Evolutionary conservation across 2,329 filamentous ascomycete species (phyloP).

Genomic region (Fusarium clavum): DNA sequence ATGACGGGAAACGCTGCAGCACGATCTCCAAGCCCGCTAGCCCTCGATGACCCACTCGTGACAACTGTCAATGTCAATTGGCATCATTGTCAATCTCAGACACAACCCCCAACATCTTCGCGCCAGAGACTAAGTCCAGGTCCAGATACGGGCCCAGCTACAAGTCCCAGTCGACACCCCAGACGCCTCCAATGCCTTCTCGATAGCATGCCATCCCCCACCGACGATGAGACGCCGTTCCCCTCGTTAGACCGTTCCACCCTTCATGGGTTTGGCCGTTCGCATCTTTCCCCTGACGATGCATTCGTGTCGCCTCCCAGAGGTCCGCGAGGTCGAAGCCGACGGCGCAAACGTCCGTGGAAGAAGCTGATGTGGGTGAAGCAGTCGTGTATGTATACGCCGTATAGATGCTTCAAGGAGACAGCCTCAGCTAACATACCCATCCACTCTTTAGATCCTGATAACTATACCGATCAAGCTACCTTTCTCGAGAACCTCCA

Average conservation of each 20-base stretch:
- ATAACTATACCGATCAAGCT: conserved; percentile 97
- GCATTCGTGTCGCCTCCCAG: conserved; percentile 78
- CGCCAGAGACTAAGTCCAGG: not conserved
- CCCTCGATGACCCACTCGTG: conserved; percentile 33
- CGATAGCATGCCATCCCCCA: conserved; percentile 52
- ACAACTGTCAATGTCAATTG: conserved; percentile 27
- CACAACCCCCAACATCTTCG: not conserved
- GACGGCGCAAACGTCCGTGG: conserved; percentile 80
- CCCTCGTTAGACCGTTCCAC: conserved; percentile 49
- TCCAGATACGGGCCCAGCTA: not conserved
- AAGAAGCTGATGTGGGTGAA: conserved; percentile 99
- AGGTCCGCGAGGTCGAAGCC: conserved; percentile 68
- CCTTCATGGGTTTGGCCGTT: conserved; percentile 63
- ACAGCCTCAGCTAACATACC: conserved; percentile 13
- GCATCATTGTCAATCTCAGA: conserved; percentile 29
- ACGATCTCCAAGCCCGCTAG: conserved; percentile 39
- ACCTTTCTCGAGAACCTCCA: conserved; percentile 97
- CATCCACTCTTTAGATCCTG: conserved; percentile 74
- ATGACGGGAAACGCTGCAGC: conserved; percentile 27
- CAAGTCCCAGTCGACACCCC: conserved; percentile 13
- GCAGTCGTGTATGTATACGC: conserved; percentile 77
- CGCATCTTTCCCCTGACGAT: conserved; percentile 84
- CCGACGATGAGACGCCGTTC: conserved; percentile 55
- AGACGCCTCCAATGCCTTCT: conserved; percentile 29
- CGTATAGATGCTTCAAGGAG: not conserved